Conservation (phyloP, 2,329 filamentous ascomycete genomes). For the Graphilbum ipis-grandicollis region DNA sequence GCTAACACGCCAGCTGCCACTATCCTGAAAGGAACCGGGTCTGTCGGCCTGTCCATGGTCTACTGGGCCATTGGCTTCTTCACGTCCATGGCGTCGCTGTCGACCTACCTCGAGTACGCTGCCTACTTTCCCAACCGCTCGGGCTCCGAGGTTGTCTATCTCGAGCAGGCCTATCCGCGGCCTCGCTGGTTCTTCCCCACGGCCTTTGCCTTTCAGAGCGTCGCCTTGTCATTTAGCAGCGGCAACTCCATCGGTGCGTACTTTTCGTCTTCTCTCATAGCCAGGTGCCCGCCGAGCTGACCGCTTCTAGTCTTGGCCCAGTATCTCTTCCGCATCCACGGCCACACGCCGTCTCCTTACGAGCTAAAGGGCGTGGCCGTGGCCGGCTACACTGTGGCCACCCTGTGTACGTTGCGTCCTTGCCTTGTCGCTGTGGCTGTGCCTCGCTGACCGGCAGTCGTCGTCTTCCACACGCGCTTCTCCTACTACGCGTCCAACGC, state of each 20-base stretch:
- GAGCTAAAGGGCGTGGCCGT: conserved; percentile 48
- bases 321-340: conserved; percentile 43
- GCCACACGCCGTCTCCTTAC: conserved; percentile 34
- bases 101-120: conserved; percentile 45
- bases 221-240: conserved; percentile 46
- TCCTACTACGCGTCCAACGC: conserved; percentile 33
- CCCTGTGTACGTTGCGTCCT: conserved; percentile 33
- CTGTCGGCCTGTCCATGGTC: conserved; percentile 41
- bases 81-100: conserved; percentile 34
- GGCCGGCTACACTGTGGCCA: conserved; percentile 41
- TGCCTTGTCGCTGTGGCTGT: too few relatives aligned
- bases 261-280: not conserved
- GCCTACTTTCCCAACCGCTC: conserved; percentile 50
- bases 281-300: too few relatives aligned
- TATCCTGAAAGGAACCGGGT: conserved; percentile 41
- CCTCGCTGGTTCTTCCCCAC: conserved; percentile 48
- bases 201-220: conserved; percentile 44
- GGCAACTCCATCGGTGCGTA: conserved; percentile 35
- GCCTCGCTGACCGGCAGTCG: conserved; percentile 9
- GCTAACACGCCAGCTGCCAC: conserved; percentile 24
- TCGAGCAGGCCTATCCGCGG: conserved; percentile 49
- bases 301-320: conserved; percentile 34
- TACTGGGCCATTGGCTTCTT: conserved; percentile 48
- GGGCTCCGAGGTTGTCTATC: conserved; percentile 48
- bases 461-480: conserved; percentile 31